Conservation (phyloP, 352 stramenopile genomes). For the Phytophthora niederhauseri region DNA sequence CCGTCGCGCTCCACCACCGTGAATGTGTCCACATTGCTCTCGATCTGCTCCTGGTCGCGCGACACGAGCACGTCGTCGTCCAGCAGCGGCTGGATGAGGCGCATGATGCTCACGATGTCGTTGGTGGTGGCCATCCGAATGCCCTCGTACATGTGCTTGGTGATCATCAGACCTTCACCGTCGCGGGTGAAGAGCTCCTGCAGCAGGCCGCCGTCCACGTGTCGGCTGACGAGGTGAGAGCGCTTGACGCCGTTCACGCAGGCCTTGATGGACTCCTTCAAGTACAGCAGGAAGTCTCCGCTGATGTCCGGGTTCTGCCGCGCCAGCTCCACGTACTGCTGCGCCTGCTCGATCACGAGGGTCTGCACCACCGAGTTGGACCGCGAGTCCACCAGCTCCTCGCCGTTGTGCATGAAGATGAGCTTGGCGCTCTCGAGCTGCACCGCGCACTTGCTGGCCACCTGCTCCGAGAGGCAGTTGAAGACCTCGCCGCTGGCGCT, state of each 20-base stretch:
- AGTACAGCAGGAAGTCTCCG: slow-evolving; percentile 80
- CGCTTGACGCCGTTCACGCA: slow-evolving; percentile 87
- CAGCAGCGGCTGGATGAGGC: slow-evolving; percentile 87
- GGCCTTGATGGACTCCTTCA: slow-evolving; percentile 85
- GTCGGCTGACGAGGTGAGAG: slow-evolving; percentile 86
- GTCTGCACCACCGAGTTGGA: slow-evolving; percentile 82
- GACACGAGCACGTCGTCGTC: slow-evolving; percentile 89
- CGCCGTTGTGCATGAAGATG: slow-evolving; percentile 91
- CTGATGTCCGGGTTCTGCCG: slow-evolving; percentile 62
- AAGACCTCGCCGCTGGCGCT: slow-evolving; percentile 95
- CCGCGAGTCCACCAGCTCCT: slow-evolving; percentile 85
- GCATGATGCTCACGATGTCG: slow-evolving; percentile 93
- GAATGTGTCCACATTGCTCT: slow-evolving; percentile 90
- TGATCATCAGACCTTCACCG: slow-evolving; percentile 97
- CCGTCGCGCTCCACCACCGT: slow-evolving; percentile 90
- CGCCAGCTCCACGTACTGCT: slow-evolving; percentile 82
- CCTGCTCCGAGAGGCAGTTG: slow-evolving; percentile 90
- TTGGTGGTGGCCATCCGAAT: slow-evolving; percentile 92
- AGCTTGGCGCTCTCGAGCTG: slow-evolving; percentile 88
- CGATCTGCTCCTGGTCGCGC: slow-evolving; percentile 89
- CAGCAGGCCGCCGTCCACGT: slow-evolving; percentile 91
- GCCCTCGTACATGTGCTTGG: slow-evolving; percentile 97
- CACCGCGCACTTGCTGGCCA: slow-evolving; percentile 87
- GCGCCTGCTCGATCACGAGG: slow-evolving; percentile 80
- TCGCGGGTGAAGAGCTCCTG: slow-evolving; percentile 99